Base-by-base conservation (phyloP, 2,329 filamentous ascomycete genomes). In the Fonsecaea pedrosoi region DNA sequence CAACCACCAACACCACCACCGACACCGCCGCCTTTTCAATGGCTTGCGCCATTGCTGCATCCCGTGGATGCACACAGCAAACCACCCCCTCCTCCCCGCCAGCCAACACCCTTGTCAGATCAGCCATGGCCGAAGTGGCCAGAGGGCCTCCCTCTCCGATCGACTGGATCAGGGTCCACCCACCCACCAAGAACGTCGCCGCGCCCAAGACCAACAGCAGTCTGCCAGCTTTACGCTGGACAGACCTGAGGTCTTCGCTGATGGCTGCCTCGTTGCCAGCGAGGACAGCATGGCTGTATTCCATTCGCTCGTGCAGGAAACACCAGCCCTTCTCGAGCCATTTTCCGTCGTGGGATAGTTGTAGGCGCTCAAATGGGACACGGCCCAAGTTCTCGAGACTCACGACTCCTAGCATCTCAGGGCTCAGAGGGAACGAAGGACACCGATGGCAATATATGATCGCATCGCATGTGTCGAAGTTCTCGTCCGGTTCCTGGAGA, bases 291-390 rank as follows among this genome's bases (percentile, higher is more conserved):
- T 66, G 60, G 55, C 67, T 69, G 64, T 64, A 69, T 45, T 69
- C 67, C 35, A 54, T 60, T 15, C 64, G 40, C 10, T 61, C 6
- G 55, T 69, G 67, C 25, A 66, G 54, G 40, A 57, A 61, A 40
- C 67, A 69, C 63, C 64, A 69, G n/a, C 59, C 67, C 56, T 63
- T 66, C 64, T 69, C 67, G 9, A 69, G 53, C 63, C 60, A 69
- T 18, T 57, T 54, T 13, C 61, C 64, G 30, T 63, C 54, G 15
- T 60, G 37, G 35, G 54, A 37, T 2, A 56, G 4, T 48, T 64
- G 35, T n/a, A 69, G 8, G 4, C 67, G 66, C 35, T 66, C 66
- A 50, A 54, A 68, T 13, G 58, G 62, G 9, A 60, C 54, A 12
- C 53, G 48, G 50, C 54, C 58, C 10, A 37, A 18, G 30, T 25